Base-by-base conservation (phyloP, 345 rosid species). In the Mangifera indica region DNA sequence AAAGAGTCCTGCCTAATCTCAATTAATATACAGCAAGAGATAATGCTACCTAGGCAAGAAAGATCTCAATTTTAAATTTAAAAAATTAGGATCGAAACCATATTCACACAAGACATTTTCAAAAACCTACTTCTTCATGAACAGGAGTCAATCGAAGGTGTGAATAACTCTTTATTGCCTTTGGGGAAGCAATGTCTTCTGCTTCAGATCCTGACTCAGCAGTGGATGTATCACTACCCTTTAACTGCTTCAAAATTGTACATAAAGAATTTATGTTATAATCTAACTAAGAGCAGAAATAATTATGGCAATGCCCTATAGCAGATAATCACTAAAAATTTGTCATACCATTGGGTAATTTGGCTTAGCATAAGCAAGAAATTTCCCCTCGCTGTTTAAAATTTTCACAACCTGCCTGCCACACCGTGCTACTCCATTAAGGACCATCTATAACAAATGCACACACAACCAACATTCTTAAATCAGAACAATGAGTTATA, bases 151-250 rank as follows among this genome's bases (percentile, higher is more conserved):
- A 76, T 32, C 92, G 86, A 72, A 93, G 94, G 71, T 91, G 93
- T 29, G 99, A 82, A 80, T 80, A 96, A 75, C 80, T 89, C 82
- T 85, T 91, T 67, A 83, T 73, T 71, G 99, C 98, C 78, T 92
- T 95, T 32, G 99, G 99, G 56, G 99, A 93, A 63, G 83, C 76
- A 13, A 91, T 73, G 67, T 95, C 98, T 85, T 95, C 99, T 75
- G 98, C 97, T 82, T 95, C 99, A 61, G 99, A 95, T 76, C 99
- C 99, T 49, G 99, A 95, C 81, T 95, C 99, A 12, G 99, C 98
- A 21, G 99, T 91, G 60, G 99, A 92, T 49, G 99, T 89, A 80
- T 96, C 99, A 69, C 98, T 93, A 44, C 99, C 97, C 78, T 82
- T 96, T 53, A 96, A 76, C 94, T 89, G 86, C 71, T 78, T 74